A percentile compares a stretch with the other conserved stretches of the same genome.
These are phyloP conservation scores for Leishmania amazonensis DNA, from an alignment of 208 protist species.

Conservation along the genomic window DNA sequence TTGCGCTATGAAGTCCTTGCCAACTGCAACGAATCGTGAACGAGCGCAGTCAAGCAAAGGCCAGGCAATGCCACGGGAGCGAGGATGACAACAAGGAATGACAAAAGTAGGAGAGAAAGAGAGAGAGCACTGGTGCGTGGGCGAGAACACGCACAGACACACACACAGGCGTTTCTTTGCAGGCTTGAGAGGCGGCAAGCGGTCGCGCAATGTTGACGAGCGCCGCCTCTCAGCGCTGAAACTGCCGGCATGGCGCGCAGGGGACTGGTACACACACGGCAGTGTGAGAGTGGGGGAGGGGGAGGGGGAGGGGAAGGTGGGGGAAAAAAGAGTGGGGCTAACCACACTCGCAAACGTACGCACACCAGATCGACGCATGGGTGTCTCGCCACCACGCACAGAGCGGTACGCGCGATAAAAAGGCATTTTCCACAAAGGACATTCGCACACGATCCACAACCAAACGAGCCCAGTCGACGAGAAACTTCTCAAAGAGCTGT, in stretches of 20 bases:
- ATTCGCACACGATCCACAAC: background rate
- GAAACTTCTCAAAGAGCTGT: background rate
- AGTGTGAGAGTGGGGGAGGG: background rate
- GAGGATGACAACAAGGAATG: background rate
- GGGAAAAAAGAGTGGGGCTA: background rate
- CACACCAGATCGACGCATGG: background rate
- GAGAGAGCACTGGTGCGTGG: background rate
- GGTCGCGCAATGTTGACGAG: background rate
- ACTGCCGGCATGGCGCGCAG: background rate
- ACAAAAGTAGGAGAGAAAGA: background rate
- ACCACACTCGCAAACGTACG: background rate
- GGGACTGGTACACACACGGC: background rate
- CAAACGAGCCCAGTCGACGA: background rate
- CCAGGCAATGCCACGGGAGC: background rate
- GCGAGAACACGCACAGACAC: background rate
- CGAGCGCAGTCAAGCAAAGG: background rate
- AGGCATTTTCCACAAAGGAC: background rate
- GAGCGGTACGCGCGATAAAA: background rate
- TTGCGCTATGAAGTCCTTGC: background rate
- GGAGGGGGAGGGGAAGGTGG: no score
- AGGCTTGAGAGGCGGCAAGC: background rate
- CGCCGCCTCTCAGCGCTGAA: background rate
- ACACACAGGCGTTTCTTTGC: background rate
- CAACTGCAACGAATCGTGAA: background rate
- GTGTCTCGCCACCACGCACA: background rate